phyloP scores from a whole-genome alignment of 129 eudicot species.

The Lactuca sativa region DNA sequence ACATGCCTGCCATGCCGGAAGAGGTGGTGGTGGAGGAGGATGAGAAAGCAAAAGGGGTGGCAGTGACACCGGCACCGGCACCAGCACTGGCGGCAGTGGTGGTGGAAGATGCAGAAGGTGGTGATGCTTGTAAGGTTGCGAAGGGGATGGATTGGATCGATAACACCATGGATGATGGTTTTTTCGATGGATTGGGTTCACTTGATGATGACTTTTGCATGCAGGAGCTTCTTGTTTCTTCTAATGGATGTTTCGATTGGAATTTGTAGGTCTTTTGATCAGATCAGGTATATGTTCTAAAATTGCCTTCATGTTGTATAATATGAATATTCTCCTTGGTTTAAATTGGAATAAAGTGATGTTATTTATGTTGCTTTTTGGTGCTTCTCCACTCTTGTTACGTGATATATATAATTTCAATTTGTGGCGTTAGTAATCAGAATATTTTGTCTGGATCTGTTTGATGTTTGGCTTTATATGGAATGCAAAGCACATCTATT shows the following conservation, averaged over 20 bases:
- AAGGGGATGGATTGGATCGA: constrained; percentile 27
- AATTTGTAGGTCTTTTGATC: constrained; percentile 22
- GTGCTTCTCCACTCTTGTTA: constrained; percentile 10
- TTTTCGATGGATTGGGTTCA: constrained; percentile 56
- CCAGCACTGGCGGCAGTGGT: neutral
- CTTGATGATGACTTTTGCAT: constrained; percentile 52
- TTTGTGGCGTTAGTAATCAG: constrained; percentile 14
- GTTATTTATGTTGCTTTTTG: constrained; percentile 21
- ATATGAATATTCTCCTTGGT: neutral
- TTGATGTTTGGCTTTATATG: neutral
- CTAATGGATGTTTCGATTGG: constrained; percentile 32
- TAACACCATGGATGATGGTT: constrained; percentile 25
- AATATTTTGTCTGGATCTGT: neutral
- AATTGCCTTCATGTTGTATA: constrained; percentile 2
- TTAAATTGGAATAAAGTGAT: constrained; percentile 30
- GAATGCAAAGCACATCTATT: no score
- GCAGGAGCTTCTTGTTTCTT: constrained; percentile 34
- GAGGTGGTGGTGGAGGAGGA: constrained; percentile 31
- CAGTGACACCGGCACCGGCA: neutral
- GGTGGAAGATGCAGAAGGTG: constrained; percentile 29
- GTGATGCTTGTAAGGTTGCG: constrained; percentile 2
- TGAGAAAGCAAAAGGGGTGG: constrained; percentile 35
- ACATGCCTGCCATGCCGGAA: constrained; percentile 69
- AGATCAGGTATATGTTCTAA: constrained; percentile 28
- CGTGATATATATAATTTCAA: neutral